Base-by-base conservation (phyloP, 2,329 filamentous ascomycete genomes). In the Colletotrichum tabaci region DNA sequence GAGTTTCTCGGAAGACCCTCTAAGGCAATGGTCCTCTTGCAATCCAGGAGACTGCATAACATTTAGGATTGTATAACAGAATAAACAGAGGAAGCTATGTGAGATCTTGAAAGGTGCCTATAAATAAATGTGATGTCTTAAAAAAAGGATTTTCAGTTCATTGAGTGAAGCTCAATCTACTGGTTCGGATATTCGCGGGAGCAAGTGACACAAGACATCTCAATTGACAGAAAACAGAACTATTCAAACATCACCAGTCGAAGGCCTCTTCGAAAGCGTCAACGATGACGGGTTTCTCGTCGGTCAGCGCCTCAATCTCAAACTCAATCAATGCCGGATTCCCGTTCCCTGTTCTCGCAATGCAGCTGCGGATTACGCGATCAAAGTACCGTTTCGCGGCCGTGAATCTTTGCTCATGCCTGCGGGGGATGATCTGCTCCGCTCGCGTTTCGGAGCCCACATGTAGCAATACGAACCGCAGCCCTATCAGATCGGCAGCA, bases 381-480 rank as follows among this genome's bases (percentile, higher is more conserved):
- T 52, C 49, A 30, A 52, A 52, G 23, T 52, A 52, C 4, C 49
- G 49, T 6, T 52, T 52, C n/a, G 49, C 49, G 0, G 49, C 49
- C 3, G 49, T 15, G 21, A 52, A 52, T 15, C 2, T 30, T 15
- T 52, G 23, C 15, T 52, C 49, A 10, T 52, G 49, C 23, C 49
- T 21, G 23, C 49, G 49, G 5, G 49, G 49, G 21, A 52, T 15
- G n/a, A 52, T 52, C 23, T 52, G 49, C 15, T 52, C 49, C 23
- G 49, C 23, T 16, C 26, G 50, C 16, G 26, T 53, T 4, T 16
- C 26, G 26, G 50, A 35, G 26, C 50, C 16, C 7, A 35, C 26
- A 26, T 53, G 50, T 9, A 35, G 50, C 50, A 53, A 16, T 23
- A 53, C 50, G 26, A 53, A 35, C 50, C 26, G 50, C 50, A 53